Evolutionary conservation across 768 basidiomycete genomes (phyloP).

Genomic region (Mycena chlorophos): DNA sequence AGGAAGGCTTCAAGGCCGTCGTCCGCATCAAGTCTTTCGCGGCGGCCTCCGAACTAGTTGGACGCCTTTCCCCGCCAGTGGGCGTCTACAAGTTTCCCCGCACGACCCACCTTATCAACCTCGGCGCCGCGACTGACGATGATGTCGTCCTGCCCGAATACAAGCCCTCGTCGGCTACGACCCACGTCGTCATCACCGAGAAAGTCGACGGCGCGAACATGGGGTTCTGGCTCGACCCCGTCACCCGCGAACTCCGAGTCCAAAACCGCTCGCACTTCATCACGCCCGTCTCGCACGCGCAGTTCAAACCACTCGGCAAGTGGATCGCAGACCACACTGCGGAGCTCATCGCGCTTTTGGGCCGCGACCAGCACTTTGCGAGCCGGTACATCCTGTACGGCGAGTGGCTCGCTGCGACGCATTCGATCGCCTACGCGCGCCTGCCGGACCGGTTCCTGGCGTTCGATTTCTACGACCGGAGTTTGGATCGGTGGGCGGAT

Average conservation of each 20-base stretch:
- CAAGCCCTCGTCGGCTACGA: slow-evolving; percentile 18
- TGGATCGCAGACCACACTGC: slow-evolving; percentile 55
- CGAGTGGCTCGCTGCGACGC: slow-evolving; percentile 64
- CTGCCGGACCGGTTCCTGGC: slow-evolving; percentile 60
- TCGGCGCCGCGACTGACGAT: slow-evolving; percentile 57
- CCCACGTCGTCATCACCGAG: slow-evolving; percentile 54
- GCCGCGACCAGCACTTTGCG: slow-evolving; percentile 51
- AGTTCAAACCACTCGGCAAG: slow-evolving; percentile 56
- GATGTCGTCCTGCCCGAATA: slow-evolving; percentile 43
- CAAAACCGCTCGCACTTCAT: slow-evolving; percentile 68
- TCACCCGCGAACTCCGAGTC: slow-evolving; percentile 44
- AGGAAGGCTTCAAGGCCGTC: slow-evolving; percentile 57
- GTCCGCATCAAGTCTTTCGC: slow-evolving; percentile 50
- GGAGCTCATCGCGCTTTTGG: slow-evolving; percentile 44
- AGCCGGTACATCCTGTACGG: slow-evolving; percentile 62
- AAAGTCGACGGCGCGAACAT: slow-evolving; percentile 70
- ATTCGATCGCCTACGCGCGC: slow-evolving; percentile 56
- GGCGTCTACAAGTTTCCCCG: slow-evolving; percentile 58
- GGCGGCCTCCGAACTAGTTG: slow-evolving; percentile 49
- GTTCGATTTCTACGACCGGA: slow-evolving; percentile 60
- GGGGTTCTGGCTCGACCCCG: slow-evolving; percentile 57
- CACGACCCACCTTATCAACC: slow-evolving; percentile 57
- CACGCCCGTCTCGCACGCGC: slow-evolving; percentile 54
- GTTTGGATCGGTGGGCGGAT: slow-evolving; percentile 40
- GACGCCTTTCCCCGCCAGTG: slow-evolving; percentile 43